These are phyloP conservation scores for Suillus subaureus DNA, from an alignment of 768 basidiomycete species.

Conservation along the genomic window DNA sequence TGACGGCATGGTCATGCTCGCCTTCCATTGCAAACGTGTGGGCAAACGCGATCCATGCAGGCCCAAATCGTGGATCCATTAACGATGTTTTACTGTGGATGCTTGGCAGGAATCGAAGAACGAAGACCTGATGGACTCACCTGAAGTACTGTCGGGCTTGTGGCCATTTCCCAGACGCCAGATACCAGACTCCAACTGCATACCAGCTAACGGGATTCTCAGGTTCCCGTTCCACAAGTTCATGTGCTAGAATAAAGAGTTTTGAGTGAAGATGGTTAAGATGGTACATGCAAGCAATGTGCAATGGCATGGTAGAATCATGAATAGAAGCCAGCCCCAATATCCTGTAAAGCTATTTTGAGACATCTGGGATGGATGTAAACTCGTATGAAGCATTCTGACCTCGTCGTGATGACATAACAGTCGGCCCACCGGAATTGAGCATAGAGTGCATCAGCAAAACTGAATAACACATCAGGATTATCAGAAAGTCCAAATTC, in stretches of 20 bases:
- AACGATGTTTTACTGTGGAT: slow-evolving; percentile 84
- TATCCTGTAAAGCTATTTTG: slow-evolving; percentile 56
- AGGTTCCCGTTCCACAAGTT: slow-evolving; percentile 92
- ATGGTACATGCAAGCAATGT: slow-evolving; percentile 98
- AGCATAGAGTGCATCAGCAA: slow-evolving; percentile 87
- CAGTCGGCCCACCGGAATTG: slow-evolving; percentile 95
- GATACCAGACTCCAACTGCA: slow-evolving; percentile 97
- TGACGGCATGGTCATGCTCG: slow-evolving; percentile 98
- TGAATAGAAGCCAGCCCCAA: slow-evolving; percentile 84
- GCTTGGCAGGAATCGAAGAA: slow-evolving; percentile 13
- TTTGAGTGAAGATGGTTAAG: slow-evolving; percentile 88
- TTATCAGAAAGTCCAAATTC: slow-evolving; percentile 89
- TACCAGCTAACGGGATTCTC: slow-evolving; percentile 97
- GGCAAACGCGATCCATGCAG: slow-evolving; percentile 97
- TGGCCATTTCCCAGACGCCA: slow-evolving; percentile 82
- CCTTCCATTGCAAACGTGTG: slow-evolving; percentile 97
- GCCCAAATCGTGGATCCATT: slow-evolving; percentile 95
- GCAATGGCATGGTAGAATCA: slow-evolving; percentile 86
- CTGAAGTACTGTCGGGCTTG: slow-evolving; percentile 96
- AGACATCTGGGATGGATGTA: background rate
- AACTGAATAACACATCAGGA: slow-evolving; percentile 87
- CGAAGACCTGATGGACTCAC: slow-evolving; percentile 41
- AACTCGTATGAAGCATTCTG: slow-evolving; percentile 10
- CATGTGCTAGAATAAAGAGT: slow-evolving; percentile 94
- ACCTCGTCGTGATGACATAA: slow-evolving; percentile 85